These are phyloP conservation scores for Dissophora ornata DNA, from an alignment of 192 early-diverging fungal genomes.

Conservation along the genomic window DNA sequence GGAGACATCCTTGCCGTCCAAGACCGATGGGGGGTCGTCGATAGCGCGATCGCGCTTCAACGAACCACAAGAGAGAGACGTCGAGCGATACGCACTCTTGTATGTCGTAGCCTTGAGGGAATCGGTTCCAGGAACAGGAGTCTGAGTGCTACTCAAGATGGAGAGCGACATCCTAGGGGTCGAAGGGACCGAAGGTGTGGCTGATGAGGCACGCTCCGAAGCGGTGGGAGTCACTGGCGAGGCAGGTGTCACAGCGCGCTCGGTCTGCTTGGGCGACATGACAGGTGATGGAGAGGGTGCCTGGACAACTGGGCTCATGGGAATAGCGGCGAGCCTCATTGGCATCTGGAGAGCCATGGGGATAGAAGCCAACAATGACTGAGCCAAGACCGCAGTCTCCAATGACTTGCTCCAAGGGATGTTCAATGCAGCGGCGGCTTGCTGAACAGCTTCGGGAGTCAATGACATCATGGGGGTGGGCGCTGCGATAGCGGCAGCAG, in stretches of 20 bases:
- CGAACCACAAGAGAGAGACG: slow-evolving; percentile 16
- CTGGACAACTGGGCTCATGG: slow-evolving; percentile 6
- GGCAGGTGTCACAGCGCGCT: slow-evolving; percentile 14
- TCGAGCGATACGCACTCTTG: slow-evolving; percentile 44
- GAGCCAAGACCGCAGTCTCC: slow-evolving; percentile 49
- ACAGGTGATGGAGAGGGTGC: slow-evolving; percentile 14
- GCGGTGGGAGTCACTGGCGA: slow-evolving; percentile 9
- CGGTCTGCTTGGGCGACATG: slow-evolving; percentile 24
- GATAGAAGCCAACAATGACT: slow-evolving; percentile 54
- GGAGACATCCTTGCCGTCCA: slow-evolving; percentile 43
- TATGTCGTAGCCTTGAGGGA: slow-evolving; percentile 43
- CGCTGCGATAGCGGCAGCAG: slow-evolving; percentile 7
- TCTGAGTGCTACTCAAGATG: slow-evolving; percentile 51
- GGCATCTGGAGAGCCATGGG: slow-evolving; percentile 43
- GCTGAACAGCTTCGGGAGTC: slow-evolving; percentile 47
- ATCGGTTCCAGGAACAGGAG: slow-evolving; percentile 23
- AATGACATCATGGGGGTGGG: slow-evolving; percentile 26
- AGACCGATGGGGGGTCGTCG: slow-evolving; percentile 44
- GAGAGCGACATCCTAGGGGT: slow-evolving; percentile 44
- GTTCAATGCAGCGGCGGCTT: slow-evolving; percentile 53
- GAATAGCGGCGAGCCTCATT: not conserved
- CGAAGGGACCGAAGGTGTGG: slow-evolving; percentile 27
- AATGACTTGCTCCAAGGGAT: slow-evolving; percentile 54
- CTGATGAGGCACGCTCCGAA: slow-evolving; percentile 18
- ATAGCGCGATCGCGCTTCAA: slow-evolving; percentile 42